Percentiles rank a stretch among this genome's conserved stretches.
These are phyloP conservation scores for Annulohypoxylon bovei DNA, from an alignment of 495 filamentous ascomycete species.

Conservation along the genomic window DNA sequence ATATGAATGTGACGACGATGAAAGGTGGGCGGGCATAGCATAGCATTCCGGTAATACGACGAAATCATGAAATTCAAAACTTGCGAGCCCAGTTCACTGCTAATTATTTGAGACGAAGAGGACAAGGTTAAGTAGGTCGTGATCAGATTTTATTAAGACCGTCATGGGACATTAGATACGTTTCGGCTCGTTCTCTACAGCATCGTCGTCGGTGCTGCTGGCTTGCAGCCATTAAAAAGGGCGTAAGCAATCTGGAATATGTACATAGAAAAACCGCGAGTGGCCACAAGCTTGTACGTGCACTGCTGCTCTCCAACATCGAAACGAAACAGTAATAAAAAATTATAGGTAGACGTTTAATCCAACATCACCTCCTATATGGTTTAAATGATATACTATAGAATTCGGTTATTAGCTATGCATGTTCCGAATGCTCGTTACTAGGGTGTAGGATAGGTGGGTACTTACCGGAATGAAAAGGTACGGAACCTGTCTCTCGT, in stretches of 20 bases:
- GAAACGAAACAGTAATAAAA: not conserved
- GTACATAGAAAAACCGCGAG: slow-evolving; percentile 23
- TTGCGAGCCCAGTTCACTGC: not conserved
- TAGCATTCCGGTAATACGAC: slow-evolving; percentile 16
- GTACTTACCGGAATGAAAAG: slow-evolving; percentile 93
- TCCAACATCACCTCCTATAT: not conserved
- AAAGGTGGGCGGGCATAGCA: slow-evolving; percentile 4
- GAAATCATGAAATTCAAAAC: slow-evolving; percentile 5
- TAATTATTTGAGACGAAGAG: not conserved
- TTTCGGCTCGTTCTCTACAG: slow-evolving; percentile 26
- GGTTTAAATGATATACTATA: slow-evolving; percentile 41
- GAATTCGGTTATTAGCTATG: not conserved
- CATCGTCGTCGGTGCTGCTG: slow-evolving; percentile 17
- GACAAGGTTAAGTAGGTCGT: not conserved
- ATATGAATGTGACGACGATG: slow-evolving; percentile 7
- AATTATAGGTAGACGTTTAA: not conserved
- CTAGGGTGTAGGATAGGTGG: not conserved
- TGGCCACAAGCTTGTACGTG: slow-evolving; percentile 2
- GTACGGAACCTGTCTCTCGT: slow-evolving; percentile 87
- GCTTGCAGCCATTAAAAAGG: slow-evolving; percentile 21
- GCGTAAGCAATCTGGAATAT: slow-evolving; percentile 36
- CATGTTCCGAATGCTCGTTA: not conserved
- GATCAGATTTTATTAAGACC: slow-evolving; percentile 27
- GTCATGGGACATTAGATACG: slow-evolving; percentile 21
- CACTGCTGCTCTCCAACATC: not conserved